Evolutionary conservation across 1,284 basidiomycete species (phyloP).

Genomic region (Volvariella volvacea): DNA sequence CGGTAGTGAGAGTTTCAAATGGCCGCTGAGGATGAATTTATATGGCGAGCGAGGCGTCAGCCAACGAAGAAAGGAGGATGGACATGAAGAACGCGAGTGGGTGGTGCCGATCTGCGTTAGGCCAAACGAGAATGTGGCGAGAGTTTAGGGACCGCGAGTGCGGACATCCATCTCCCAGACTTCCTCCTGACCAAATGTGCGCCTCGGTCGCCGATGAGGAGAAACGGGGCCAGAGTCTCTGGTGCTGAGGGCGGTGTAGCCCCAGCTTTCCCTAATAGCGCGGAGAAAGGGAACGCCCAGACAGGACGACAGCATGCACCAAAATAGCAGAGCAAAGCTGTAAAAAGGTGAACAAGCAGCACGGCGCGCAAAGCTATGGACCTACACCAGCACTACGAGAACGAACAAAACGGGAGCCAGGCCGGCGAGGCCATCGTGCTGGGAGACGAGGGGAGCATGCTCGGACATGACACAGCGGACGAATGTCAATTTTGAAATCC

Average conservation of each 20-base stretch:
- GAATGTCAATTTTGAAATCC: not conserved
- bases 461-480: slow-evolving; percentile 5
- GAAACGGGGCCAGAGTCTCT: slow-evolving; percentile 14
- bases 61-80: not conserved
- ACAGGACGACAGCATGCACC: slow-evolving; percentile 65
- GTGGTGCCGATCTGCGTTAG: no score
- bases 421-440: slow-evolving; percentile 14
- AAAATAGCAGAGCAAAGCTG: slow-evolving; percentile 45
- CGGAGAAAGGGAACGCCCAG: slow-evolving; percentile 43
- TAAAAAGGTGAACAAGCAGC: slow-evolving; percentile 4
- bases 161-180: slow-evolving; percentile 58
- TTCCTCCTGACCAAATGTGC: slow-evolving; percentile 38
- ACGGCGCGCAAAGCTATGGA: slow-evolving; percentile 1
- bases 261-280: slow-evolving; percentile 39
- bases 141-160: slow-evolving; percentile 16
- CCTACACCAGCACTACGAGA: slow-evolving; percentile 40
- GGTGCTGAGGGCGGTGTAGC: slow-evolving; percentile 28
- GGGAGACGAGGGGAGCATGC: no score
- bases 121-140: no score
- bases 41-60: not conserved
- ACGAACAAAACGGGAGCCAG: slow-evolving; percentile 23
- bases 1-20: not conserved
- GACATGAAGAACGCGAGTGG: no score
- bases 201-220: slow-evolving; percentile 24
- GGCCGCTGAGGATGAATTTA: not conserved